phyloP scores from a whole-genome alignment of 257 asterid species.

The Capsicum pubescens region DNA sequence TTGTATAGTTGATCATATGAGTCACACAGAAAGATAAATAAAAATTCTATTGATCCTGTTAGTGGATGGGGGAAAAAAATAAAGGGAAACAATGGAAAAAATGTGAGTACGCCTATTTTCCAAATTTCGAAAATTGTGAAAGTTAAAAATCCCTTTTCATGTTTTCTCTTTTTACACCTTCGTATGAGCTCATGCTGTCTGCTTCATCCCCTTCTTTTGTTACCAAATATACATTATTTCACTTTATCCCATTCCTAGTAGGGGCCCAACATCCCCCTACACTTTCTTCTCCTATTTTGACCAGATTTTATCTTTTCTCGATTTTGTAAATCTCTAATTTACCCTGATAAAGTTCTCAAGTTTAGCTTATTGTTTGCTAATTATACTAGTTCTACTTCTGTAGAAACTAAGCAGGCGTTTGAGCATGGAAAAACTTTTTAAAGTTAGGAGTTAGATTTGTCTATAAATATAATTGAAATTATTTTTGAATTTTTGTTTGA shows the following conservation, averaged over 20 bases:
- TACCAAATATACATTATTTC: not conserved
- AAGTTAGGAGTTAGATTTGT: no score
- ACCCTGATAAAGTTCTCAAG: not conserved
- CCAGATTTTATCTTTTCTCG: constrained; percentile 21
- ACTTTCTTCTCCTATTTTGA: constrained; percentile 33
- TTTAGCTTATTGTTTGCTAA: not conserved
- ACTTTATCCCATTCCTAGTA: constrained; percentile 23
- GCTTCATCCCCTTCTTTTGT: constrained; percentile 12
- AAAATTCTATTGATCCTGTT: no score
- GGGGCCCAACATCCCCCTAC: constrained; percentile 24
- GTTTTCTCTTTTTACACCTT: constrained; percentile 18
- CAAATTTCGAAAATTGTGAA: constrained; percentile 4
- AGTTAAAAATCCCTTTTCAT: not conserved
- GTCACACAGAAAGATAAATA: no score
- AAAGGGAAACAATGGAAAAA: no score
- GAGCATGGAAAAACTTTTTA: no score
- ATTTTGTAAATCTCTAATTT: not conserved
- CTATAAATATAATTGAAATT: no score
- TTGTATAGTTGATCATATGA: no score
- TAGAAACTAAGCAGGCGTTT: not conserved
- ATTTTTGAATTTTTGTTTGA: no score
- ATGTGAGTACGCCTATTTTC: not conserved
- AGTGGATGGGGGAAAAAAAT: no score
- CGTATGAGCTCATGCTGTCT: not conserved
- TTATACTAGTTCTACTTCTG: not conserved